Evolutionary conservation across 1,139 yeast species (phyloP).

Genomic region (Kodamaea derodonti): DNA sequence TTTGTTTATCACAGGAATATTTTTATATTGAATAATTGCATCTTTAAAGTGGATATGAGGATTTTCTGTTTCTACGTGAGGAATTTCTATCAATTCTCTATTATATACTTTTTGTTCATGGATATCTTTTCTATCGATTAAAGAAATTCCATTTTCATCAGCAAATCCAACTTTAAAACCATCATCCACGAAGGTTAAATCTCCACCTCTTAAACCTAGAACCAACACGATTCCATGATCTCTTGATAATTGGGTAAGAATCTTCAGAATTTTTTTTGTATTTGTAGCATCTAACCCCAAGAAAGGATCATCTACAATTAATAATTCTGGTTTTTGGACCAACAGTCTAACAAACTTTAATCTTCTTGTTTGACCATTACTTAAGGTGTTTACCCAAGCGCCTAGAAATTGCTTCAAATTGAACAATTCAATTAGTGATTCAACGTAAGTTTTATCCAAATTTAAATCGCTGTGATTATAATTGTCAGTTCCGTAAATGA

Average conservation of each 20-base stretch:
- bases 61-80: neutral
- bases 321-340: slow-evolving; percentile 57
- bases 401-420: slow-evolving; percentile 53
- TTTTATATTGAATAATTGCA: slow-evolving; percentile 66
- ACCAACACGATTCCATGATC: slow-evolving; percentile 39
- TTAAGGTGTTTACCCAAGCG: slow-evolving; percentile 80
- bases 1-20: slow-evolving; percentile 53
- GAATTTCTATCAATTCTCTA: slow-evolving; percentile 2
- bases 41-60: slow-evolving; percentile 55
- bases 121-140: slow-evolving; percentile 1
- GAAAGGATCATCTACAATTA: slow-evolving; percentile 87
- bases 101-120: neutral
- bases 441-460: slow-evolving; percentile 29
- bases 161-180: slow-evolving; percentile 54
- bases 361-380: slow-evolving; percentile 91
- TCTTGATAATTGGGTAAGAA: slow-evolving; percentile 17
- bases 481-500: slow-evolving; percentile 49
- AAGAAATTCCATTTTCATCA: slow-evolving; percentile 40
- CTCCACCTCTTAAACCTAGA: slow-evolving; percentile 76
- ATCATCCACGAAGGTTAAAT: slow-evolving; percentile 55
- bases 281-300: slow-evolving; percentile 84
- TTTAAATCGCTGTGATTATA: slow-evolving; percentile 31
- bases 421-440: slow-evolving; percentile 45
- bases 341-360: slow-evolving; percentile 80
- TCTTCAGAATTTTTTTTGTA: slow-evolving; percentile 52